phyloP scores from a whole-genome alignment of 75 land plant genomes.

The Azolla pinnata region DNA sequence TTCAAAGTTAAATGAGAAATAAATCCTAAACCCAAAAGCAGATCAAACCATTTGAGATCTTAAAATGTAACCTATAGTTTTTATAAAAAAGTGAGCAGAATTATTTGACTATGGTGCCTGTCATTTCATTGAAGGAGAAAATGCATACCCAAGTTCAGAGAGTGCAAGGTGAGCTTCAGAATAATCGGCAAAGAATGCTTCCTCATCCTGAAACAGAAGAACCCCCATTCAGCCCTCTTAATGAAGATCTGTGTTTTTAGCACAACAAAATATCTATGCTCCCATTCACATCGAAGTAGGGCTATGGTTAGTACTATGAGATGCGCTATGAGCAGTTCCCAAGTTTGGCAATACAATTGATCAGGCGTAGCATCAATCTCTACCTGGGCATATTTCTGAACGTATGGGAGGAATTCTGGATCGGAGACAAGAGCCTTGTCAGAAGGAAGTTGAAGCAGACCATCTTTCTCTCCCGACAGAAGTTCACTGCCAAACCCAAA shows the following conservation, averaged over 20 bases:
- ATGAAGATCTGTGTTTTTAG: too few relatives aligned
- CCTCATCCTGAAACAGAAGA: conserved; percentile 29
- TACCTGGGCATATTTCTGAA: conserved; percentile 46
- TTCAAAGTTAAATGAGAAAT: too few relatives aligned
- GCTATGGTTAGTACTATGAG: too few relatives aligned
- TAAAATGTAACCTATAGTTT: neutral
- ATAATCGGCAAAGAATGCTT: conserved; percentile 41
- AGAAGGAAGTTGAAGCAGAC: conserved; percentile 33
- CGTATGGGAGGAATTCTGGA: conserved; percentile 25
- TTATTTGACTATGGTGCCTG: too few relatives aligned
- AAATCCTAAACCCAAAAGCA: neutral
- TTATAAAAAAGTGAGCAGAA: neutral
- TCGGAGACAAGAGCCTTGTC: conserved; percentile 43
- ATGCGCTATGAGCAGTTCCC: too few relatives aligned
- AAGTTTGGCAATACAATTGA: neutral
- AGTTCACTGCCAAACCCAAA: conserved; percentile 32
- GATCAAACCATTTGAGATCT: neutral
- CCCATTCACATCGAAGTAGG: too few relatives aligned
- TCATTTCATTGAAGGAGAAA: neutral
- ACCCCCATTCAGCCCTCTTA: neutral
- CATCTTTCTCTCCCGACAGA: conserved; percentile 29
- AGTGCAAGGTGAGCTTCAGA: conserved; percentile 29
- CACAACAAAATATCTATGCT: too few relatives aligned
- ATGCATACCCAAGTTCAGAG: conserved; percentile 38
- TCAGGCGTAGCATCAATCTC: too few relatives aligned